Percentiles rank a stretch among this genome's conserved stretches.
Conservation (phyloP, 192 early-diverging fungal genomes). For the Mortierella alpina region DNA sequence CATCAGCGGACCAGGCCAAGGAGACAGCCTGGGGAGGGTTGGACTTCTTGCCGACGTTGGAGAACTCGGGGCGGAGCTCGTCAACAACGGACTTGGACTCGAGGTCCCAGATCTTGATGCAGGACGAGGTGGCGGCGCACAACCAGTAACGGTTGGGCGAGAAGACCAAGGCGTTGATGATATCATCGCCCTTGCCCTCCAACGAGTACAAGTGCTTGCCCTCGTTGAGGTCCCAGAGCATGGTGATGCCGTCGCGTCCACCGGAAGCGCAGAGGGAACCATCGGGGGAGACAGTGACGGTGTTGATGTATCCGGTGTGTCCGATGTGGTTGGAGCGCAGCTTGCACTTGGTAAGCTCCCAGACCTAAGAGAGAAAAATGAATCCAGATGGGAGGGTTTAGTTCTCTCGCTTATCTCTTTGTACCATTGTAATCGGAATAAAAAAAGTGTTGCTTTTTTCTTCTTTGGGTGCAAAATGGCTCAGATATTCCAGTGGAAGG, state of each 20-base stretch:
- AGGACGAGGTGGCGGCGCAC: conserved; percentile 94
- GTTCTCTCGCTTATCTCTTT: too few species aligned
- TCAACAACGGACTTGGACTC: conserved; percentile 98
- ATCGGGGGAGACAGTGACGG: conserved; percentile 98
- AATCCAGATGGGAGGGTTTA: neutral
- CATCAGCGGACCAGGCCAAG: conserved; percentile 98
- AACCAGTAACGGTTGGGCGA: conserved; percentile 99
- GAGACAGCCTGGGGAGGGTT: conserved; percentile 91
- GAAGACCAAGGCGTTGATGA: conserved; percentile 98
- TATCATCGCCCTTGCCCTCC: conserved; percentile 85
- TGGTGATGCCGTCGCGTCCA: conserved; percentile 98
- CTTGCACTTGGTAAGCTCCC: conserved; percentile 99
- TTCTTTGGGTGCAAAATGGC: neutral
- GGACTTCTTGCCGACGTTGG: conserved; percentile 79
- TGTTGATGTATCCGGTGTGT: conserved; percentile 98
- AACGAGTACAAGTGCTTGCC: conserved; percentile 99
- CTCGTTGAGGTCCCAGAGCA: conserved; percentile 99
- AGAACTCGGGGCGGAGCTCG: conserved; percentile 85
- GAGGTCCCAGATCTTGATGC: conserved; percentile 99
- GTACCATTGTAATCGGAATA: too few species aligned
- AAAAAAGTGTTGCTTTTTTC: too few species aligned
- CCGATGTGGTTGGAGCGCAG: conserved; percentile 99
- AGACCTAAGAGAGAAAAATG: conserved; percentile 73
- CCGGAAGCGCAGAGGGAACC: conserved; percentile 99
- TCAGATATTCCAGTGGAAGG: conserved; percentile 58